These are phyloP conservation scores for Backusella morwellensis DNA, from an alignment of 192 early-diverging fungal species.

Conservation along the genomic window DNA sequence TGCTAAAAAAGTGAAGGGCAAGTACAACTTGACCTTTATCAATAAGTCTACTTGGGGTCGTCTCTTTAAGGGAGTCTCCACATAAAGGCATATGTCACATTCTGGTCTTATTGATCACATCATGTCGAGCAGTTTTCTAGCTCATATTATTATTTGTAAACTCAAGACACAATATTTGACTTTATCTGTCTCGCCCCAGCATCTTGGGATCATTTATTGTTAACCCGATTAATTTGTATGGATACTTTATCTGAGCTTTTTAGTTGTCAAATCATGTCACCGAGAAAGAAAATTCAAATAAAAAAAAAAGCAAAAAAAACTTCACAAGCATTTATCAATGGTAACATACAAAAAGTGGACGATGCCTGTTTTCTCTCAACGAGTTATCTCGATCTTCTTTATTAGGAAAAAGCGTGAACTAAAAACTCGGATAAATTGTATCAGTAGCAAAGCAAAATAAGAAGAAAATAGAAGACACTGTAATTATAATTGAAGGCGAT, in stretches of 20 bases:
- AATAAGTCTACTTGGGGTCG: slow-evolving; percentile 97
- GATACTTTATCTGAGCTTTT: background rate
- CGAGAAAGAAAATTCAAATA: slow-evolving; percentile 38
- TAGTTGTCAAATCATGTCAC: slow-evolving; percentile 38
- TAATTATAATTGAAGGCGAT: background rate
- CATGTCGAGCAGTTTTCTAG: slow-evolving; percentile 94
- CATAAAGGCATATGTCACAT: slow-evolving; percentile 98
- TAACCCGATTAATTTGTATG: background rate
- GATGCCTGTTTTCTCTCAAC: too few relatives aligned
- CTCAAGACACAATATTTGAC: slow-evolving; percentile 89
- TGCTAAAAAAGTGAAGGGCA: slow-evolving; percentile 98
- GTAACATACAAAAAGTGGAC: too few relatives aligned
- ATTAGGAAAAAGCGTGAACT: background rate
- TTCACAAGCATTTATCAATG: too few relatives aligned
- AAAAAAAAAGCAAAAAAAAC: background rate
- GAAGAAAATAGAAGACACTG: background rate
- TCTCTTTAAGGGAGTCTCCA: slow-evolving; percentile 98
- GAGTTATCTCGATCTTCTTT: too few relatives aligned
- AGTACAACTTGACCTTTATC: slow-evolving; percentile 98
- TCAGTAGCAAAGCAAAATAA: background rate
- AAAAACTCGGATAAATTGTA: background rate
- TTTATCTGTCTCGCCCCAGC: slow-evolving; percentile 85
- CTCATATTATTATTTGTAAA: slow-evolving; percentile 90
- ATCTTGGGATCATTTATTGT: slow-evolving; percentile 87
- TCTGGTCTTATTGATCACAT: slow-evolving; percentile 98